These are phyloP conservation scores for Phytophthora aleatoria DNA, from an alignment of 352 stramenopile genomes.

Conservation along the genomic window DNA sequence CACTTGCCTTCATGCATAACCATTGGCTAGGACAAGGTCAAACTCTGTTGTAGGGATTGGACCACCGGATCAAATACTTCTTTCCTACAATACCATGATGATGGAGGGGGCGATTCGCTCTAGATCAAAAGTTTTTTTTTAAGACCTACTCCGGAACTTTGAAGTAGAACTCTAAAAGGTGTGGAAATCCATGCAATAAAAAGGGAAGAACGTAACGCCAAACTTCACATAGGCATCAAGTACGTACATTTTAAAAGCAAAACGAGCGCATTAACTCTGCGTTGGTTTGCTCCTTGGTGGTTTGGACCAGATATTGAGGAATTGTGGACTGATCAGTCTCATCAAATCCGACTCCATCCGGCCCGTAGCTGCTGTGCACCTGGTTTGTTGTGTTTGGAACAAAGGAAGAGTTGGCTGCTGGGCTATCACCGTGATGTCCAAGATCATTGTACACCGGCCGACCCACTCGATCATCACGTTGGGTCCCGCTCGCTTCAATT, in stretches of 20 bases:
- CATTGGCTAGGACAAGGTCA: too few relatives aligned
- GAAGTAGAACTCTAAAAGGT: too few relatives aligned
- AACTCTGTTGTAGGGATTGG: too few relatives aligned
- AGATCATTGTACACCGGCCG: not conserved
- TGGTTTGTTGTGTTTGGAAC: not conserved
- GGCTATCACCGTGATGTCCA: not conserved
- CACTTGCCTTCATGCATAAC: too few relatives aligned
- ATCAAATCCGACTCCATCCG: constrained; percentile 17
- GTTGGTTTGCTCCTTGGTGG: constrained; percentile 23
- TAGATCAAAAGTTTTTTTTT: too few relatives aligned
- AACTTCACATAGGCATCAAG: not conserved
- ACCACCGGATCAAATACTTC: too few relatives aligned
- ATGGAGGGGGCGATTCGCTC: too few relatives aligned
- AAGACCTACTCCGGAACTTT: too few relatives aligned
- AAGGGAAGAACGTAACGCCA: too few relatives aligned
- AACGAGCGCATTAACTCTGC: constrained; percentile 21
- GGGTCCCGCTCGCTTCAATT: not conserved
- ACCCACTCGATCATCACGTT: not conserved
- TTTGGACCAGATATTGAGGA: constrained; percentile 18
- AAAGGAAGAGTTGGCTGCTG: not conserved
- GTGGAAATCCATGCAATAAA: too few relatives aligned
- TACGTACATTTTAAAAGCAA: constrained; percentile 20
- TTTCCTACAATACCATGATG: too few relatives aligned
- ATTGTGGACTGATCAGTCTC: constrained; percentile 4
- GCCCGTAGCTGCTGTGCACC: not conserved